Evolutionary conservation across 1,284 basidiomycete genomes (phyloP).

Genomic region (Cerrena zonata): DNA sequence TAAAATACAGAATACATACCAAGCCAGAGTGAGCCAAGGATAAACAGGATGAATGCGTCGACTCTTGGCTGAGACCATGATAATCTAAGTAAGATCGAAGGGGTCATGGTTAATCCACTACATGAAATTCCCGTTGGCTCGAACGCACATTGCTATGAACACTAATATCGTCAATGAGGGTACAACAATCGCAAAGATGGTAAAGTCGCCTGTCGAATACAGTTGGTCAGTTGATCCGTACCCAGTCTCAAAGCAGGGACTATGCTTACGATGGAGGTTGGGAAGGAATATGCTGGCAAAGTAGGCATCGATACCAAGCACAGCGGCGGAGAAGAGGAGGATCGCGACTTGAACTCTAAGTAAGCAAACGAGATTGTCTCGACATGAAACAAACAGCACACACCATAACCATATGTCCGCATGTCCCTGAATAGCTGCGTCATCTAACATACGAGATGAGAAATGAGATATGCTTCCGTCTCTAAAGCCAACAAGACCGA

Average conservation of each 20-base stretch:
- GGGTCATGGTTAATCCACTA: neutral
- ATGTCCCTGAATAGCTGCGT: slow-evolving; percentile 30
- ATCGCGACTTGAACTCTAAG: slow-evolving; percentile 40
- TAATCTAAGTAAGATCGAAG: slow-evolving; percentile 34
- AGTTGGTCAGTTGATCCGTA: slow-evolving; percentile 2
- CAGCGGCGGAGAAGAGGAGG: slow-evolving; percentile 55
- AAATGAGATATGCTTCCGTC: too few species aligned
- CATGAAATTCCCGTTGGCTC: neutral
- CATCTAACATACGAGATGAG: slow-evolving; percentile 15
- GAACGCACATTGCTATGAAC: slow-evolving; percentile 31
- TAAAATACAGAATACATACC: slow-evolving; percentile 42
- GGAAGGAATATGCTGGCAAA: slow-evolving; percentile 64
- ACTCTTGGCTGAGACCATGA: slow-evolving; percentile 64
- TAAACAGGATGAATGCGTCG: slow-evolving; percentile 50
- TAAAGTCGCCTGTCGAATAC: slow-evolving; percentile 51
- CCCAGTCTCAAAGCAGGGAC: neutral
- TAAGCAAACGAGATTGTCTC: neutral
- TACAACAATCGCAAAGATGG: slow-evolving; percentile 59
- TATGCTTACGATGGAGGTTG: slow-evolving; percentile 50
- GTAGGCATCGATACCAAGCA: slow-evolving; percentile 62
- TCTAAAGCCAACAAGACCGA: too few species aligned
- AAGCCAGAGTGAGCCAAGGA: slow-evolving; percentile 62
- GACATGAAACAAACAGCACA: too few species aligned
- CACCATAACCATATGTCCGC: slow-evolving; percentile 27
- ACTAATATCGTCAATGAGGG: slow-evolving; percentile 58